These are phyloP conservation scores for Mycena citricolor DNA, from an alignment of 1,284 basidiomycete genomes.

Conservation along the genomic window DNA sequence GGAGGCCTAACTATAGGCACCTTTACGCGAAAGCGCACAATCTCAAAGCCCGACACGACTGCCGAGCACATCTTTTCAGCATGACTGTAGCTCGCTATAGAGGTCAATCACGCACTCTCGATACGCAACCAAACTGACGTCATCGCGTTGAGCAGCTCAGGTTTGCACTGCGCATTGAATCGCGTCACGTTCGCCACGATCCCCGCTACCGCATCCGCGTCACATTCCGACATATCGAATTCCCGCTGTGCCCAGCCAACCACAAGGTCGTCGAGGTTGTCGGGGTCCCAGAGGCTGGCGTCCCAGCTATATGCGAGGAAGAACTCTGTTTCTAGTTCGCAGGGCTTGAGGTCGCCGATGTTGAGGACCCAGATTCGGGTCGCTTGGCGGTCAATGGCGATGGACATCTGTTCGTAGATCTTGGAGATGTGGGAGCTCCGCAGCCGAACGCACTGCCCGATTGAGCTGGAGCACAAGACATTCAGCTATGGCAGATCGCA, in stretches of 20 bases:
- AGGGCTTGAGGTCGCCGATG: conserved; percentile 73
- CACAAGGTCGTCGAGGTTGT: conserved; percentile 56
- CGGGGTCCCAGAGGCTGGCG: conserved; percentile 47
- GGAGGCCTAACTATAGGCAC: too few species aligned
- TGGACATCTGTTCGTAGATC: conserved; percentile 60
- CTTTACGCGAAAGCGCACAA: too few species aligned
- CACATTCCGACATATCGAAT: conserved; percentile 44
- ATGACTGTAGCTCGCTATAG: too few species aligned
- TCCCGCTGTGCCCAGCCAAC: conserved; percentile 63
- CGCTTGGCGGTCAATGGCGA: conserved; percentile 56
- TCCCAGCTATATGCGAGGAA: conserved; percentile 68
- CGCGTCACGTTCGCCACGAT: conserved; percentile 61
- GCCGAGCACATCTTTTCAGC: too few species aligned
- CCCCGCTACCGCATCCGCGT: conserved; percentile 42
- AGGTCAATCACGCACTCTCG: conserved; percentile 58
- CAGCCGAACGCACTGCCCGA: conserved; percentile 50
- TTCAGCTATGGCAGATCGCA: too few species aligned
- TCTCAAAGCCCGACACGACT: too few species aligned
- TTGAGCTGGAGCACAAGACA: conserved; percentile 17
- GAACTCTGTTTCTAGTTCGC: conserved; percentile 70
- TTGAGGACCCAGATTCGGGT: conserved; percentile 60
- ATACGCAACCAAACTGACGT: conserved; percentile 65
- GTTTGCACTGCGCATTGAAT: conserved; percentile 64
- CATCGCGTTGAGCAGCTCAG: conserved; percentile 62
- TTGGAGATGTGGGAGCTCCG: conserved; percentile 49